Evolutionary conservation across 2,329 filamentous ascomycete species (phyloP), one percentile per base, ranked within the genome.

Genomic region (Fusarium sp.): DNA sequence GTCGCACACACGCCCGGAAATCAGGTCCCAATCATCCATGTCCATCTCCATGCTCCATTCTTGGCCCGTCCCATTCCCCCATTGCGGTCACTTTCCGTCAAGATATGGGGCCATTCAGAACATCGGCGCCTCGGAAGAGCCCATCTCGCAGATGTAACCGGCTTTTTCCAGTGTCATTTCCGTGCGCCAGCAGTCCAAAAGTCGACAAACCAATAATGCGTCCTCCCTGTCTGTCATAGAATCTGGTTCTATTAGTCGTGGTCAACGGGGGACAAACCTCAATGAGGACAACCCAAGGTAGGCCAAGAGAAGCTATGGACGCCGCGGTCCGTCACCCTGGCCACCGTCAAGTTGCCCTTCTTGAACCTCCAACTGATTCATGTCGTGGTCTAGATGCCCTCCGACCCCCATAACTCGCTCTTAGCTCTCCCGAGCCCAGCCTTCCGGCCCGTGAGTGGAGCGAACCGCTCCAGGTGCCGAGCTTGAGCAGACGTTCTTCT

Each of bases 1-100:
- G 72, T 73, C 58, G 62, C 61, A 72, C 71, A 72, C 71, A 61
- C 60, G 57, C 61, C 59, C 57, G 31, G 44, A 40, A 54, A 36
- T 55, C 44, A 68, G 44, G 55, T 51, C 42, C 31, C 57, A 59
- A 57, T 25, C 31, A 61, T 33, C 36, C 54, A 64, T 57, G 54
- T 40, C 46, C 46, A 56, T 29, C 34, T 53, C 46, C 61, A 54
- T 71, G 38, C 51, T 64, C 64, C 46, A 56, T 53, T 20, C 53
- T 61, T 69, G 58, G 53, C 66, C 50, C 56, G 58, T 40, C 36
- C 18, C 56, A 42, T 59, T 50, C 62, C 34, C 23, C 53, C 27
- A 57, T 31, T 42, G 54, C 40, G 38, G 55, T 31, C 38, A 58
- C 20, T 14, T 46, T 58, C 55, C 40, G 55, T 58, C 31, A 20